Conservation (phyloP, 2,329 filamentous ascomycete species). For the Cercospora sp. region DNA sequence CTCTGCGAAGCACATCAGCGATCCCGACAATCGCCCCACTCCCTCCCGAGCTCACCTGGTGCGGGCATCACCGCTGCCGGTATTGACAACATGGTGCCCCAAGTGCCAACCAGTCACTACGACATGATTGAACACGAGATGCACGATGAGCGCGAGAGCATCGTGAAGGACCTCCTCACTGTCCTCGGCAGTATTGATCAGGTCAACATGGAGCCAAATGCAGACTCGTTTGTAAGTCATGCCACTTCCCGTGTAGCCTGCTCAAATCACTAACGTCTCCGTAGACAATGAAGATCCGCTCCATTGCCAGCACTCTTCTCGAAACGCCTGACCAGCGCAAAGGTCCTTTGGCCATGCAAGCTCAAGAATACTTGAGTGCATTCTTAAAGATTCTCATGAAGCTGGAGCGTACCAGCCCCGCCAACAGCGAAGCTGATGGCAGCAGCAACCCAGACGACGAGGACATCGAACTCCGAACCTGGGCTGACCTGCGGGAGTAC, state of each 20-base stretch:
- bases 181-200: slow-evolving; percentile 77
- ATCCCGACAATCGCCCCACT: slow-evolving; percentile 40
- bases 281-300: slow-evolving; percentile 78
- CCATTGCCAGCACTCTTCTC: slow-evolving; percentile 77
- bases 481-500: slow-evolving; percentile 77
- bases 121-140: slow-evolving; percentile 63
- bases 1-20: slow-evolving; percentile 64
- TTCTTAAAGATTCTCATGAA: slow-evolving; percentile 75
- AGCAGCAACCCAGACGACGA: slow-evolving; percentile 56
- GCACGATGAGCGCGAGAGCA: slow-evolving; percentile 73
- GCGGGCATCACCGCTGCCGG: slow-evolving; percentile 40
- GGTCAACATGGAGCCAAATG: slow-evolving; percentile 77
- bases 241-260: neutral
- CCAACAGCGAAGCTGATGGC: slow-evolving; percentile 45
- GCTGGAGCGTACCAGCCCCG: slow-evolving; percentile 64
- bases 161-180: slow-evolving; percentile 74
- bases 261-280: slow-evolving; percentile 6
- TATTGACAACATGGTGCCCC: slow-evolving; percentile 39
- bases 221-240: slow-evolving; percentile 60
- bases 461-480: slow-evolving; percentile 72
- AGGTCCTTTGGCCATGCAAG: slow-evolving; percentile 55
- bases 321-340: slow-evolving; percentile 58
- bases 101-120: slow-evolving; percentile 35
- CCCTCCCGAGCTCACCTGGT: slow-evolving; percentile 39
- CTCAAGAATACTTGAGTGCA: slow-evolving; percentile 68